phyloP scores from a whole-genome alignment of 164 flowering plant species.

The Taxillus chinensis region DNA sequence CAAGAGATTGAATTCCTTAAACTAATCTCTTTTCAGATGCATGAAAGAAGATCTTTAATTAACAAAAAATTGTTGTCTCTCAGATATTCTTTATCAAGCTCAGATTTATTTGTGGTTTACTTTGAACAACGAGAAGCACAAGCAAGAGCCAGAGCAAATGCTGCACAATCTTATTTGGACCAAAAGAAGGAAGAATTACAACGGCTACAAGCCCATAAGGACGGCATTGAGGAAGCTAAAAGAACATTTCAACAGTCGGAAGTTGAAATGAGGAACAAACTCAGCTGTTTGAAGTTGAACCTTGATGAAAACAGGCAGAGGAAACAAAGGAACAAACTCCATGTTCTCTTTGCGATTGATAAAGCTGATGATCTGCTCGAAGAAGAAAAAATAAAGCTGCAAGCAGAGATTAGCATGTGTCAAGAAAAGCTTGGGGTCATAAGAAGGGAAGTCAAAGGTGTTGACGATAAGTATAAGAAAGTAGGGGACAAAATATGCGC shows the following conservation, averaged over 20 bases:
- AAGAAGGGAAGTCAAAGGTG: constrained; percentile 31
- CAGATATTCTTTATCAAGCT: constrained; percentile 34
- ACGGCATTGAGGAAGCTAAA: constrained; percentile 27
- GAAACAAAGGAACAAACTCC: constrained; percentile 31
- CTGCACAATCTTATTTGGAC: constrained; percentile 23
- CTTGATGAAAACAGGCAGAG: constrained; percentile 59
- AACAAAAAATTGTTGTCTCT: constrained; percentile 54
- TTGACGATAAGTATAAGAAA: constrained; percentile 26
- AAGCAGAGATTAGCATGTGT: constrained; percentile 37
- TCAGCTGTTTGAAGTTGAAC: constrained; percentile 39
- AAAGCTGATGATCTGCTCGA: constrained; percentile 79
- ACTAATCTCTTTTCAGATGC: constrained; percentile 25
- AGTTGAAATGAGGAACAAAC: constrained; percentile 29
- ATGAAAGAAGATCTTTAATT: constrained; percentile 24
- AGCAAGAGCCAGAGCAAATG: constrained; percentile 33
- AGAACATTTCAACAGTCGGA: constrained; percentile 37
- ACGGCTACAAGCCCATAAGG: constrained; percentile 29
- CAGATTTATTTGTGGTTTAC: constrained; percentile 43
- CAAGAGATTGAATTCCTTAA: constrained; percentile 24
- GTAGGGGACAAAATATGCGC: constrained; percentile 26
- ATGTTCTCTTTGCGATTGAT: constrained; percentile 65
- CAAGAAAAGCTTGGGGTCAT: constrained; percentile 38
- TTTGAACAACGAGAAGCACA: constrained; percentile 66
- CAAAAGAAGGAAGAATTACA: constrained; percentile 42
- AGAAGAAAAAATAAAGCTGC: constrained; percentile 67